Percentiles rank a stretch among this genome's conserved stretches.
Conservation (phyloP, 192 early-diverging fungal species). For the Coemansia sp. region DNA sequence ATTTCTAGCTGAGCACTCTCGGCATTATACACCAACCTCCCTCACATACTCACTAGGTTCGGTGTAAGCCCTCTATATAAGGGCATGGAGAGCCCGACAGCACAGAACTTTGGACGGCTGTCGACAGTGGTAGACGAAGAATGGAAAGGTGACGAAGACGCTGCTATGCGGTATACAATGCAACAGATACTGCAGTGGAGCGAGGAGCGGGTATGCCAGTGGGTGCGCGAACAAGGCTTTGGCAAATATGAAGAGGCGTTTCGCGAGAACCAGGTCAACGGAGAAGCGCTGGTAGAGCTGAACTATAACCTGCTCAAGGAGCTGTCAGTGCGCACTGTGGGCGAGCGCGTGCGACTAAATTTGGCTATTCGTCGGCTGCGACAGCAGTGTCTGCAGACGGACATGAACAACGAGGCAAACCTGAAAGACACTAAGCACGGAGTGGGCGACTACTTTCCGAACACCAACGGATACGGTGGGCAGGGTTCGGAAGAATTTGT, state of each 20-base stretch:
- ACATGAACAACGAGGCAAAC: conserved; percentile 16
- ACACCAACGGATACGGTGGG: conserved; percentile 1
- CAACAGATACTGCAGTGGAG: conserved; percentile 58
- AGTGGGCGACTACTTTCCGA: conserved; percentile 8
- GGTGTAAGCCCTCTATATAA: conserved; percentile 6
- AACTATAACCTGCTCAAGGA: conserved; percentile 80
- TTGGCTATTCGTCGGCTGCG: conserved; percentile 72
- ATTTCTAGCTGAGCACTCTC: too few species aligned
- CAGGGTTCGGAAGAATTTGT: not conserved
- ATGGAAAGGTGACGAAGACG: not conserved
- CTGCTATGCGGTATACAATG: conserved; percentile 30
- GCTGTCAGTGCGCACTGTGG: conserved; percentile 75
- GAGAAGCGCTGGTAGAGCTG: conserved; percentile 79
- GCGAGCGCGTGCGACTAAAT: conserved; percentile 79
- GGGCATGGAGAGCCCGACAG: conserved; percentile 35
- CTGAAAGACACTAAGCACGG: conserved; percentile 11
- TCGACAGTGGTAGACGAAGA: conserved; percentile 13
- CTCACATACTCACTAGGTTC: not conserved
- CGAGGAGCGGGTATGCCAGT: conserved; percentile 53
- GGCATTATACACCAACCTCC: too few species aligned
- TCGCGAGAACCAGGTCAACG: conserved; percentile 75
- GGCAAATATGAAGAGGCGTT: conserved; percentile 55
- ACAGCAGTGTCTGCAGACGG: conserved; percentile 58
- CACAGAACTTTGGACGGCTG: conserved; percentile 15
- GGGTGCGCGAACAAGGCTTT: conserved; percentile 59